Evolutionary conservation across 2,329 filamentous ascomycete genomes (phyloP).

Genomic region (Ceratocystiopsis minuta): DNA sequence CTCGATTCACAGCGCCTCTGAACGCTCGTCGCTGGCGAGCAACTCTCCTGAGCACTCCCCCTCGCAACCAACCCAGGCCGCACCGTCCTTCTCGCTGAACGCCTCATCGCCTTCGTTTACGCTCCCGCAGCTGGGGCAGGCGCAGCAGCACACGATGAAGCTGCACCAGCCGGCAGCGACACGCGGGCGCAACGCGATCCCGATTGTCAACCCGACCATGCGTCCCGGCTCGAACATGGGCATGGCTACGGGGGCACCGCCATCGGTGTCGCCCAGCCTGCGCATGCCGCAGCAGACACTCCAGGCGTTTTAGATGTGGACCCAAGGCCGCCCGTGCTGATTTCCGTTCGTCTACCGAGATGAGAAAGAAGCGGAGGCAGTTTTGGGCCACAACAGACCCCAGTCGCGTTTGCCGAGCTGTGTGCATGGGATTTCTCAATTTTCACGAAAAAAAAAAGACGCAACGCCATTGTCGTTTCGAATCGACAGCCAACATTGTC

Average conservation of each 20-base stretch:
- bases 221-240: conserved; percentile 53
- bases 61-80: conserved; percentile 63
- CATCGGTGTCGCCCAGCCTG: conserved; percentile 41
- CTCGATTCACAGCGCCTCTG: conserved; percentile 80
- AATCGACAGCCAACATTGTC: conserved; percentile 14
- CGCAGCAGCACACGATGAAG: conserved; percentile 45
- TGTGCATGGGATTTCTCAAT: conserved; percentile 12
- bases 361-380: conserved; percentile 8
- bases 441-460: conserved; percentile 21
- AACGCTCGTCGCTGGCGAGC: conserved; percentile 87
- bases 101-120: conserved; percentile 48
- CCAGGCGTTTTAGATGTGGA: conserved; percentile 26
- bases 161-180: conserved; percentile 81
- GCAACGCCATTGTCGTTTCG: too few relatives aligned
- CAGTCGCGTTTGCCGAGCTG: conserved; percentile 18
- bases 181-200: conserved; percentile 83
- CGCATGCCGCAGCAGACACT: conserved; percentile 37
- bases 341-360: conserved; percentile 12
- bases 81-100: conserved; percentile 59
- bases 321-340: background rate
- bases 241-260: conserved; percentile 66
- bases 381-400: conserved; percentile 11
- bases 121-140: conserved; percentile 44
- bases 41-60: conserved; percentile 86
- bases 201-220: conserved; percentile 64